Evolutionary conservation across 2,329 filamentous ascomycete genomes (phyloP).

Genomic region (Aspergillus chevalieri): DNA sequence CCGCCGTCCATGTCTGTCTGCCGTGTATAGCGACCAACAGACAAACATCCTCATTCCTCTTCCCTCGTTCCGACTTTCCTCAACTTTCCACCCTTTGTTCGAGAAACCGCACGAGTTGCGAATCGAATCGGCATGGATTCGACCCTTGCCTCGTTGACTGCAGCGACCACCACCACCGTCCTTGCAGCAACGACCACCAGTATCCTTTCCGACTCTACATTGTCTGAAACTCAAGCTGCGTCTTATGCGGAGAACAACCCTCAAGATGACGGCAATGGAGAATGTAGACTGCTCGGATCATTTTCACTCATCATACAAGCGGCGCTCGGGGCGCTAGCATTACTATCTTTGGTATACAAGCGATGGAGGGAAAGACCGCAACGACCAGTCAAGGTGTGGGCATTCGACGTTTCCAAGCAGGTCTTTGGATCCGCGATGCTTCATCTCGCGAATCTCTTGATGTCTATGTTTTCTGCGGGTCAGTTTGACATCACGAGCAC

Average conservation of each 20-base stretch:
- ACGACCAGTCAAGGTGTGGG: conserved; percentile 91
- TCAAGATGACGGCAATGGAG: conserved; percentile 48
- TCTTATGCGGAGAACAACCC: conserved; percentile 15
- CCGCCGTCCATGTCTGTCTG: no score
- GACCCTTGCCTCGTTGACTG: neutral
- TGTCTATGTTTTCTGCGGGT: conserved; percentile 91
- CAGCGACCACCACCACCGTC: conserved; percentile 6
- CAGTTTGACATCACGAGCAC: conserved; percentile 52
- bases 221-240: conserved; percentile 12
- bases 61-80: neutral
- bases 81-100: neutral
- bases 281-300: conserved; percentile 80
- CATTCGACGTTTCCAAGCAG: conserved; percentile 95
- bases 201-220: neutral
- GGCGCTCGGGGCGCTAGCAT: conserved; percentile 73
- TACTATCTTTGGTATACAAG: conserved; percentile 86
- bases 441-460: conserved; percentile 87
- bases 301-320: conserved; percentile 89
- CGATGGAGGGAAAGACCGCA: conserved; percentile 87
- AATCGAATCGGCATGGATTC: neutral
- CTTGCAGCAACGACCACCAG: conserved; percentile 3
- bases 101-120: neutral
- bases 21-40: neutral
- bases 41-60: neutral
- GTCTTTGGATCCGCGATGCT: conserved; percentile 88